A percentile compares a stretch with the other conserved stretches of the same genome.
These are phyloP conservation scores for Saturnispora bothae DNA, from an alignment of 805 yeast genomes.

Conservation along the genomic window DNA sequence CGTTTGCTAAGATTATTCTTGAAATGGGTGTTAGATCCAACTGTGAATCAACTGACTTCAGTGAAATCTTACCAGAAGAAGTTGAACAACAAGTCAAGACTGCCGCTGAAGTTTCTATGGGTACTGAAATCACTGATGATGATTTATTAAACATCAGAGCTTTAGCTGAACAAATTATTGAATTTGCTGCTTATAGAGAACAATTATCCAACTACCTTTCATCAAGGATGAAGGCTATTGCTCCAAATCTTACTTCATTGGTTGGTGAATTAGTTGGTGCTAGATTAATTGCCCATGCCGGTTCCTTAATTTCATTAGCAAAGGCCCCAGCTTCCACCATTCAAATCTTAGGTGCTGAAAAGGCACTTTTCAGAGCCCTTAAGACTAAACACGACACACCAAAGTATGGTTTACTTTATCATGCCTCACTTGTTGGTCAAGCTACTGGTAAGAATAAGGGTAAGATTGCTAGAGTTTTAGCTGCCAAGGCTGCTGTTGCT, in stretches of 20 bases:
- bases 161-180: slow-evolving; percentile 93
- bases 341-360: slow-evolving; percentile 97
- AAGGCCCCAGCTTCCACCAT: slow-evolving; percentile 98
- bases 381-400: slow-evolving; percentile 99
- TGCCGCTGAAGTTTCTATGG: slow-evolving; percentile 99
- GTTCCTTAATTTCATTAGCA: slow-evolving; percentile 86
- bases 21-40: slow-evolving; percentile 91
- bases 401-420: slow-evolving; percentile 93
- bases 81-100: slow-evolving; percentile 83
- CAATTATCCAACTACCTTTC: slow-evolving; percentile 84
- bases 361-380: slow-evolving; percentile 96
- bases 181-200: slow-evolving; percentile 93
- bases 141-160: slow-evolving; percentile 83
- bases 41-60: slow-evolving; percentile 82
- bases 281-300: slow-evolving; percentile 94
- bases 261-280: slow-evolving; percentile 99
- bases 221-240: slow-evolving; percentile 97
- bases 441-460: slow-evolving; percentile 98
- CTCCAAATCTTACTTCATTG: slow-evolving; percentile 90
- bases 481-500: slow-evolving; percentile 97
- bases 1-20: slow-evolving; percentile 88
- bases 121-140: slow-evolving; percentile 91
- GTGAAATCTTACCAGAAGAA: slow-evolving; percentile 87
- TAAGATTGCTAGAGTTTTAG: slow-evolving; percentile 95
- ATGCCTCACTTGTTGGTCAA: slow-evolving; percentile 94